Base-by-base conservation (phyloP, 352 stramenopile genomes). In the Phytophthora pisi region DNA sequence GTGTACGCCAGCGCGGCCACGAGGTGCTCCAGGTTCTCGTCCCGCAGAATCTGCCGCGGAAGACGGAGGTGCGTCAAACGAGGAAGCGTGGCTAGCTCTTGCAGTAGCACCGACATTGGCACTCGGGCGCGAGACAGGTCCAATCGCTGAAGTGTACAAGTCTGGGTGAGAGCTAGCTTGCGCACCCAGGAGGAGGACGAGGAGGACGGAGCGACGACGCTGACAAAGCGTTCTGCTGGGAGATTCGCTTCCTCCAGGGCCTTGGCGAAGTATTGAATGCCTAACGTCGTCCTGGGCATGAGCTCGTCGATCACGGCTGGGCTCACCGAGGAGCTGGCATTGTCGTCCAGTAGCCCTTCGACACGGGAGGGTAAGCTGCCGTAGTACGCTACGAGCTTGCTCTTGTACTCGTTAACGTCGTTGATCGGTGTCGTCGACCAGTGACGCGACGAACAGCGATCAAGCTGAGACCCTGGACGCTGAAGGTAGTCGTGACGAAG, bases 11-110 rank as follows among this genome's bases (percentile, higher is more conserved):
- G 57, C n/a, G 77, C 81, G 24, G 79, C 79, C 42, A 95, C 62
- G 20, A 93, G 81, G 64, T 89, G 82, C 66, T 95, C 87, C 23
- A 95, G 49, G 62, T 93, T 90, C 28, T 92, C 81, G 24, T 89
- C 74, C 1, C 84, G 78, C 42, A 92, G 66, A 23, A 95, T 82
- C 64, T 88, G 81, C 11, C 61, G 54, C 0, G 87, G 84, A 16
- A 95, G 60, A 6, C 84, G 81, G 31, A 95, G 57, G 24, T 92
- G 83, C 10, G 81, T 84, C 49, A 95, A 62, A 31, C 75, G 77
- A 24, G 79, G 73, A 24, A 95, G 61, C 31, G 76, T 73, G 6
- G 52, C 52, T 13, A 95, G 66, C 57, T 91, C 83, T 30, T 74
- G 72, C 31, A 95, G 65, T 38, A 95, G 36, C 30, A 92, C 82